Evolutionary conservation across 1,284 basidiomycete genomes (phyloP), one percentile per base, ranked within the genome.

Genomic region (Waitea zeae): DNA sequence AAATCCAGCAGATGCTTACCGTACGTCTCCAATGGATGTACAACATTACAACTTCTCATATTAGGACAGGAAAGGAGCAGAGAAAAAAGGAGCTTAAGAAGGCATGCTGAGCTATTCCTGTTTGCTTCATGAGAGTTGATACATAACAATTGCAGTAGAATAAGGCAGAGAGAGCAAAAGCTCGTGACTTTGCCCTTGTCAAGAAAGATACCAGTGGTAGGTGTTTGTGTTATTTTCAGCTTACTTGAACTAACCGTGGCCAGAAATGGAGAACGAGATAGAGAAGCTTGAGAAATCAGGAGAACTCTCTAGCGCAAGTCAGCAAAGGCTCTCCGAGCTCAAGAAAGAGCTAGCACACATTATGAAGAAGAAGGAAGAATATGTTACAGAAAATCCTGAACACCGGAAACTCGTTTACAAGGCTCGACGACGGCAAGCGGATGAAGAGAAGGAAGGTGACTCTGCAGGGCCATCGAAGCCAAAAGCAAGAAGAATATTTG

Each of bases 41-140:
- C 20, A 17, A 17, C 42, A 19, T 36, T 30, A 26, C 5, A 31
- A 19, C 22, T 7, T 38, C 32, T 42, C 30, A 38, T 41, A 36
- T 36, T 36, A 35, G 12, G 32, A 12, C 42, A 88, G 83, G 83
- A 41, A 93, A 93, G 58, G 73, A 80, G 5, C 75, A 79, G 49
- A 66, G 82, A 41, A 87, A 84, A 54, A 89, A 84, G 52, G 86
- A 93, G 52, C 59, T 90, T 22, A 89, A 88, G 61, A 90, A 89
- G 75, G 86, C 80, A 54, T 44, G n/a, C n/a, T n/a, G n/a, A n/a
- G n/a, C n/a, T n/a, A n/a, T n/a, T n/a, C n/a, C n/a, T n/a, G n/a
- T n/a, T n/a, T n/a, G n/a, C n/a, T n/a, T n/a, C n/a, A n/a, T n/a
- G n/a, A n/a, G n/a, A n/a, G n/a, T n/a, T n/a, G n/a, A n/a, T n/a